phyloP scores from a whole-genome alignment of 192 early-diverging fungal species.

The Linnemannia hyalina region DNA sequence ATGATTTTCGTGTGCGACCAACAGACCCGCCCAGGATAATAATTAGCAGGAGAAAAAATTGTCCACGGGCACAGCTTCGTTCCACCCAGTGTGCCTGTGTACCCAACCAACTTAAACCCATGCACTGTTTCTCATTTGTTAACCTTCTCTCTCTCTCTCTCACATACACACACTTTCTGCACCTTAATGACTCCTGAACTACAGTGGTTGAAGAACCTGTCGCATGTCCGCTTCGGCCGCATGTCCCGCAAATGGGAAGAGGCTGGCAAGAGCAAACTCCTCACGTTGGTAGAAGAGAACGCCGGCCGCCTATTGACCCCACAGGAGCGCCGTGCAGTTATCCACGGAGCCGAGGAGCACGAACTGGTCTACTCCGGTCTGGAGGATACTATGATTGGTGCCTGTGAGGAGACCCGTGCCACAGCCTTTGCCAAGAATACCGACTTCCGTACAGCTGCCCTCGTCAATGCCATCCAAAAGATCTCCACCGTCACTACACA shows the following conservation, averaged over 20 bases:
- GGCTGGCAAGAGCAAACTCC: conserved; percentile 75
- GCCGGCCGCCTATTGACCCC: conserved; percentile 81
- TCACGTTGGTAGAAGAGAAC: conserved; percentile 79
- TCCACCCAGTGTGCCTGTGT: not conserved
- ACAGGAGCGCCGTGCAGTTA: conserved; percentile 79
- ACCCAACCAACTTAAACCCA: not conserved
- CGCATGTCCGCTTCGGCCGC: conserved; percentile 87
- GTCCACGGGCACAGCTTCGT: not conserved
- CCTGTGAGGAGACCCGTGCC: conserved; percentile 78
- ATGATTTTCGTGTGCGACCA: not conserved
- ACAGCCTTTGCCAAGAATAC: conserved; percentile 74
- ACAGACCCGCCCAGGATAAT: not conserved
- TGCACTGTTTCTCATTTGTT: not conserved
- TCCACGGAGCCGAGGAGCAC: conserved; percentile 87
- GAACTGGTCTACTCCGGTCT: conserved; percentile 89
- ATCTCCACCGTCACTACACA: conserved; percentile 80
- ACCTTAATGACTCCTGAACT: conserved; percentile 9
- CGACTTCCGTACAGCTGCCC: conserved; percentile 84
- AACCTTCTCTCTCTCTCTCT: not conserved
- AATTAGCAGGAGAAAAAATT: not conserved
- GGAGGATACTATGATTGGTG: conserved; percentile 89
- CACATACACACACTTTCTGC: not conserved
- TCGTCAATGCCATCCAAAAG: conserved; percentile 86
- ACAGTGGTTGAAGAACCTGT: conserved; percentile 90
- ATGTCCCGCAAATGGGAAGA: conserved; percentile 91